Base-by-base conservation (phyloP, 169 alveolate species). In the Plasmodium yoelii region DNA sequence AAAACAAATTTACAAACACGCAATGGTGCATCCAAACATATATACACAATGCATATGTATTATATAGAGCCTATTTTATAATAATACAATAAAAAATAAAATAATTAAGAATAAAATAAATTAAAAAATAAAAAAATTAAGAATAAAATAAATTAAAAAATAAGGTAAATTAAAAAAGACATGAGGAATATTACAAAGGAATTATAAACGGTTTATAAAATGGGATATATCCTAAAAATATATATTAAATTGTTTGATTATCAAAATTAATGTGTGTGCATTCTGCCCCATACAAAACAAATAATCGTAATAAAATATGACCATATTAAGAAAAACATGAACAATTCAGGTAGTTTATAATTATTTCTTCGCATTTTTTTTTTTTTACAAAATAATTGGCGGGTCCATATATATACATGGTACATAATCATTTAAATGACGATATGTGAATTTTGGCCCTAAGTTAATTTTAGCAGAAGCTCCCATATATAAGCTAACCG, bases 401-500 rank as follows among this genome's bases (percentile, higher is more conserved):
- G 73, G 82, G 63, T 65, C 91, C 96, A 93, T 93, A 53, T 19
- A 59, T 42, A 87, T 55, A 69, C 96, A 91, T 8, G 96, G 95
- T 18, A 34, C 44, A 67, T 59, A 93, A 22, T 88, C 96, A 26
- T 77, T 73, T 26, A 93, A 87, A 71, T 93, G 94, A 22, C 42
- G 56, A 63, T 88, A 86, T 10, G 53, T 59, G 68, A 93, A 93
- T 64, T 87, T 57, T 12, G 96, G 96, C 10, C 96, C 96, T 77
- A 72, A 49, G 55, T 95, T 95, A 64, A 95, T 59, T n/a, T 72
- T 72, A 4, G 94, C 94, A 28, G 89, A 86, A 18, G 97, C 97
- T 18, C 97, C 97, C 97, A 95, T 95, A 87, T 94, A 95, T 46
- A 95, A 94, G 18, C 97, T 92, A 28, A 94, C 88, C 13, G 97